Evolutionary conservation across 257 asterid species (phyloP), one percentile per base, ranked within the genome.

Genomic region (Forsythia suspensa): DNA sequence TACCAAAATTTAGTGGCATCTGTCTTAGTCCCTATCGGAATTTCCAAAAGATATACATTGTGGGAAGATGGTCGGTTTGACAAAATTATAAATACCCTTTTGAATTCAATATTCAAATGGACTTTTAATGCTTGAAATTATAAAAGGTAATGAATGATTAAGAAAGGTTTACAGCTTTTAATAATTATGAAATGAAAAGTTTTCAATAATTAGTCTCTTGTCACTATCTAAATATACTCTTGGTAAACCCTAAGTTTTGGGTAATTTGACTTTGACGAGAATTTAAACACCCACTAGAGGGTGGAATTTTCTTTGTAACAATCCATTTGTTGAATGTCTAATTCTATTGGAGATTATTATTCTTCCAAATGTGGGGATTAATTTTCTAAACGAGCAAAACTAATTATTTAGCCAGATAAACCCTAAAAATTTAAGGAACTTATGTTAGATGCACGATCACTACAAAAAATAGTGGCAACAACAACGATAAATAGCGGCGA

Each of bases 61-160:
- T 76, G 80, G 76, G 68, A 51, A 8, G 40, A 13, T 85, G 83
- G 91, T 84, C 94, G 96, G 97, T 89, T 92, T 92, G 97, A 89
- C 90, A 76, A 82, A 76, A 66, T 21, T 34, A 24, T 39, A 40
- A 59, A 4, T 21, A 16, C 11, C 74, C 85, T 70, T 71, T 80
- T 76, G 75, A 72, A 79, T 82, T 75, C 59, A 29, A 29, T 29
- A 79, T 21, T 70, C 77, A 38, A 72, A 51, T 75, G 42, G 61
- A 67, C 8, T 70, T 59, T 38, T 40, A 51, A 52, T 36, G 69
- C 55, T 74, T 29, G 40, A 77, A 79, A 77, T 66, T 57, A 65
- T 63, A 71, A 75, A 24, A 29, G 76, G 5, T 44, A 51, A 59
- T 76, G 66, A 75, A 79, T 71, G 69, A 77, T 39, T 72, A 48